Base-by-base conservation (phyloP, 2,329 filamentous ascomycete species). In the Colletotrichum lentis region DNA sequence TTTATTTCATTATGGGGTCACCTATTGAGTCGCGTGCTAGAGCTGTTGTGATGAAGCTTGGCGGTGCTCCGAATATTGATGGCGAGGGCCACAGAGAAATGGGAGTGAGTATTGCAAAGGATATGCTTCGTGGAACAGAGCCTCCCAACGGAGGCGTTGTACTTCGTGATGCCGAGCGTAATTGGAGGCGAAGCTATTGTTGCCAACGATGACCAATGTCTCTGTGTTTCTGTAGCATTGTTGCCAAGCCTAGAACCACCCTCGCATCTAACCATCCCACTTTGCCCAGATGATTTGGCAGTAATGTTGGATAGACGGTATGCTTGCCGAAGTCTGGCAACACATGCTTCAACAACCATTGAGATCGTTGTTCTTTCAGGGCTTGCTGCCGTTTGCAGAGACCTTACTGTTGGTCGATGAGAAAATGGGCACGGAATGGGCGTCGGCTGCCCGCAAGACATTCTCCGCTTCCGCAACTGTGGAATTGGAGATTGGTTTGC, bases 361-460 rank as follows among this genome's bases (percentile, higher is more conserved):
- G 18, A 37, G 46, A 43, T 31, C 14, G 37, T 39, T 11, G 7
- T 24, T 18, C 43, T 27, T 44, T 18, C 20, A 22, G 16, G 47
- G 35, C 22, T 61, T 27, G 18, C 35, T 43, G 35, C 58, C 46
- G 35, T 41, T 52, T 52, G 31, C 58, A 20, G 47, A 35, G 27
- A 35, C 31, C 46, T 43, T 11, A 41, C 47, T 37, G 39, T 64
- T 41, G 46, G 44, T 24, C 44, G 14, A 60, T 20, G 37, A 31
- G 35, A 20, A 52, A 52, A 27, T 31, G 55, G 46, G n/a, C 24
- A 35, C n/a, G 46, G 22, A n/a, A 24, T 52, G 46, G 35, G 24
- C 24, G 31, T 16, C 62, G 55, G 16, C 37, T 31, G 62, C 55
- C 22, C 37, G 46, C 27, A n/a, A 60, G 46, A 59, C 46, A 59